Base-by-base conservation (phyloP, 768 basidiomycete genomes). In the Suillus decipiens region DNA sequence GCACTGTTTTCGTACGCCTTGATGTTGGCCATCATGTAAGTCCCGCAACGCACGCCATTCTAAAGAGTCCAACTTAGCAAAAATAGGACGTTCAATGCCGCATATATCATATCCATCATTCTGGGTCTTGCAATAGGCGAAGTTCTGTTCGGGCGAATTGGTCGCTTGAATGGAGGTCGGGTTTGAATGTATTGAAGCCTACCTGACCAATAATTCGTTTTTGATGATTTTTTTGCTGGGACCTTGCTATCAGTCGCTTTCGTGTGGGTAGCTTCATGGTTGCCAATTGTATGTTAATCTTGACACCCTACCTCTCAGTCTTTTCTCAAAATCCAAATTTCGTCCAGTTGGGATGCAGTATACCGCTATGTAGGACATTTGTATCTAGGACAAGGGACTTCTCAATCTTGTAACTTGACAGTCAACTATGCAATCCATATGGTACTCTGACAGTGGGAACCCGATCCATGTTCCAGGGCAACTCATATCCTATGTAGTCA, bases 21-120 rank as follows among this genome's bases (percentile, higher is more conserved):
- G 62, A 96, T 96, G 94, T 74, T 94, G 71, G 86, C 84, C 10
- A 81, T 92, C 69, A 93, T 94, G 92, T 93, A 74, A 75, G 88
- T 50, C 54, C 39, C 11, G n/a, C 47, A 56, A 43, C n/a, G 11
- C 14, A 28, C 51, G 19, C 19, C 22, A 45, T 64, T 36, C 43
- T 58, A 14, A 53, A 31, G 5, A 33, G 61, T 3, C 69, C 37
- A 47, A 43, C 39, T 69, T 66, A 70, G 28, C 54, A 28, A 59
- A 43, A 42, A 11, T 70, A 96, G 93, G 95, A 90, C 90, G 7
- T 95, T 90, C 76, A 87, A 94, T 67, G 88, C 83, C 5, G 88
- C 85, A 33, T 96, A 85, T 70, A 81, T 95, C 61, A 83, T 95
- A 39, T 81, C 88, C 12, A 84, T 95, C 64, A 71, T 94, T 15